phyloP scores from a whole-genome alignment of 2,329 filamentous ascomycete species.

The Ascochyta clinopodiicola region DNA sequence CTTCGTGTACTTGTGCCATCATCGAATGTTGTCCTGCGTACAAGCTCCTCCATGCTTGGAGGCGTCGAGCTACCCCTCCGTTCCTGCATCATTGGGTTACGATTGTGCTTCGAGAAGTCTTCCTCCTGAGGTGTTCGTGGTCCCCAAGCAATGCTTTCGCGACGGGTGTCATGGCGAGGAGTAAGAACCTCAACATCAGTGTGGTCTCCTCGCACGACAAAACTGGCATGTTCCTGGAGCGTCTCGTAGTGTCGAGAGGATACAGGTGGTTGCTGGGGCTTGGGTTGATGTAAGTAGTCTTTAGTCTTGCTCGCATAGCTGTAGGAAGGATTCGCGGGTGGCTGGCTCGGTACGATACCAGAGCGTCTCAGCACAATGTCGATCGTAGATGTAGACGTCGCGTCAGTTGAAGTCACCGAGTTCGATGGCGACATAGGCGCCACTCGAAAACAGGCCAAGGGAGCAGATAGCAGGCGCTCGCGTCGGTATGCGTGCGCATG shows the following conservation, averaged over 20 bases:
- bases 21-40: constrained; percentile 19
- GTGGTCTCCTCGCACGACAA: constrained; percentile 9
- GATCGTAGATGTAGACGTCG: constrained; percentile 1
- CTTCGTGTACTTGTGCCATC: constrained; percentile 15
- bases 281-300: constrained; percentile 5
- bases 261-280: constrained; percentile 4
- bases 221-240: constrained; percentile 37
- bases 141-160: constrained; percentile 38
- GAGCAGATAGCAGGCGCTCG: constrained; percentile 15
- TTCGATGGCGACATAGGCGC: constrained; percentile 23
- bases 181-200: constrained; percentile 14
- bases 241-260: constrained; percentile 29
- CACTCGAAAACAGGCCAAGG: constrained; percentile 13
- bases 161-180: constrained; percentile 28
- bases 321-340: constrained; percentile 8
- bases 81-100: constrained; percentile 23
- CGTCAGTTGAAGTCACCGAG: constrained; percentile 12
- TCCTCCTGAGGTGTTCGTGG: constrained; percentile 13
- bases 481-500: constrained; percentile 21
- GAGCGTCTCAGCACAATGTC: constrained; percentile 9
- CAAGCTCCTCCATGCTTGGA: constrained; percentile 31
- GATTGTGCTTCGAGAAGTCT: constrained; percentile 3
- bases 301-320: constrained; percentile 1
- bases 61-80: constrained; percentile 18
- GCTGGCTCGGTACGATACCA: constrained; percentile 1